Evolutionary conservation across 331 rosid species (phyloP), one percentile per base, ranked within the genome.

Genomic region (Quercus lobata): DNA sequence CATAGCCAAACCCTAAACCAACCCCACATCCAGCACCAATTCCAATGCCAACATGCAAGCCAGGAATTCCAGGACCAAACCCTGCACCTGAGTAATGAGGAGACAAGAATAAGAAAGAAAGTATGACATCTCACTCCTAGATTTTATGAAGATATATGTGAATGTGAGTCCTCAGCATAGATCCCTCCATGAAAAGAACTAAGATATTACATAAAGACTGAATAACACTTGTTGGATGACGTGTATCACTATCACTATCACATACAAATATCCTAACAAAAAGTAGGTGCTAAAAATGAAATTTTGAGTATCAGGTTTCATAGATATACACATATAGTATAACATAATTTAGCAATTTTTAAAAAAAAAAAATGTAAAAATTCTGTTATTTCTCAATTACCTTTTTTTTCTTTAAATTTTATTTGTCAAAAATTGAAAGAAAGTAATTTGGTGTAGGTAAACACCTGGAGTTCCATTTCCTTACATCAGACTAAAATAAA

Each of bases 1-100:
- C 98, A 75, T 95, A 95, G 72, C 98, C 98, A 80, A 92, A 92
- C 55, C 98, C 97, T 63, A 95, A 27, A 37, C 97, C 97, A 83
- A 90, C 84, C 58, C 98, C 97, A 69, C 97, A 95, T 52, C 97
- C 97, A 78, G 90, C 97, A 80, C 98, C 97, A 34, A 94, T 63
- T 60, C 98, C 97, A 57, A 90, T 58, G 71, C 93, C 98, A 83
- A 92, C 54, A 81, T 92, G 96, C 27, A 95, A 55, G 53, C 97
- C 97, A 29, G 96, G 97, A 81, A 91, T 95, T 80, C 97, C 97
- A 41, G 97, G 96, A 71, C 97, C 98, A 65, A 95, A 15, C 61
- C 98, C 98, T 74, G 83, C 89, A 73, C 98, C 98, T 94, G 81
- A 69, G 62, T 11, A 74, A 56, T 29, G 80, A 58, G 14, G 15